Evolutionary conservation across 2,329 filamentous ascomycete species (phyloP).

Genomic region (Fusarium tanahbumbuense): DNA sequence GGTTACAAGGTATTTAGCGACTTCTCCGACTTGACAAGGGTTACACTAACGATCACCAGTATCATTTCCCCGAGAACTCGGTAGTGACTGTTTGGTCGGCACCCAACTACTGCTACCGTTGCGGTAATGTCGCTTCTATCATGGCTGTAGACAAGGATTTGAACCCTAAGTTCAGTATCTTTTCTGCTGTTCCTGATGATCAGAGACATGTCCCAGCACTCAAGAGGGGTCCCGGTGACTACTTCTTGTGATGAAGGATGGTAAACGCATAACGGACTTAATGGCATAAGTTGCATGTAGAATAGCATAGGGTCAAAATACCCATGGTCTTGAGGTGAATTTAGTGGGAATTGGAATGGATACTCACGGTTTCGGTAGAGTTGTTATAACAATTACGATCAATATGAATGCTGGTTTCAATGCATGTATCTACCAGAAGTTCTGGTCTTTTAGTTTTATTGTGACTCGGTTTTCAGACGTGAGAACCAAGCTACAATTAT

Average conservation of each 20-base stretch:
- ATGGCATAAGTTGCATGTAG: slow-evolving; percentile 53
- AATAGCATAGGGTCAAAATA: slow-evolving; percentile 58
- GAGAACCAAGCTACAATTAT: neutral
- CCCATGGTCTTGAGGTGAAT: slow-evolving; percentile 52
- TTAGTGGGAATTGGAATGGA: slow-evolving; percentile 43
- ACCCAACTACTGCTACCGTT: slow-evolving; percentile 94
- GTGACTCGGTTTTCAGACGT: neutral
- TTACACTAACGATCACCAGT: slow-evolving; percentile 62
- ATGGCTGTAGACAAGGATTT: slow-evolving; percentile 90
- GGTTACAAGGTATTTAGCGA: slow-evolving; percentile 82
- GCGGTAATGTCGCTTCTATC: slow-evolving; percentile 96
- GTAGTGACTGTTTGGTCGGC: slow-evolving; percentile 99
- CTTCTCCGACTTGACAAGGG: neutral
- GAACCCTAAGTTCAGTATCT: slow-evolving; percentile 91
- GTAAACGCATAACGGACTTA: slow-evolving; percentile 43
- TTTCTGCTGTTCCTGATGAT: slow-evolving; percentile 88
- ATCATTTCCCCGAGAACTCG: slow-evolving; percentile 94
- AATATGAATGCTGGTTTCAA: slow-evolving; percentile 7
- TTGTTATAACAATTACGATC: slow-evolving; percentile 36
- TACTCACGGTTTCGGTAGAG: slow-evolving; percentile 43
- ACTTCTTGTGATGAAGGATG: slow-evolving; percentile 68
- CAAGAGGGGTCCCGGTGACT: slow-evolving; percentile 74
- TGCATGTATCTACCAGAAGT: neutral
- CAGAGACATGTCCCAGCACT: slow-evolving; percentile 82
- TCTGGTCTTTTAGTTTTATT: neutral